These are phyloP conservation scores for Magnusiomyces tetraspermus DNA, from an alignment of 1,139 yeast genomes.

Conservation along the genomic window DNA sequence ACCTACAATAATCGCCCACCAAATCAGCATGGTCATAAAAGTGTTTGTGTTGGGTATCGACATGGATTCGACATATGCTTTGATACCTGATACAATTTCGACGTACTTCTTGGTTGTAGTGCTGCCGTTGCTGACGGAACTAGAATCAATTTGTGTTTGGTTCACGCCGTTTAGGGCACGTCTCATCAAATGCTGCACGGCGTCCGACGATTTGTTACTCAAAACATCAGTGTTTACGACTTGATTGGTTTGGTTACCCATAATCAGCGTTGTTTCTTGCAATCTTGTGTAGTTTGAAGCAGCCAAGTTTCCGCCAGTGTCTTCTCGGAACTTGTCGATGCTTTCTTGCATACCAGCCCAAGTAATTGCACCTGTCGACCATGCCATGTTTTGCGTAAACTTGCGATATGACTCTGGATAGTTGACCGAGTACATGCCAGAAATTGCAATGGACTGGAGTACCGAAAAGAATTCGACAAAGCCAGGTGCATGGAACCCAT, in stretches of 20 bases:
- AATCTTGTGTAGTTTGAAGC: slow-evolving; percentile 18
- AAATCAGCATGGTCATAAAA: slow-evolving; percentile 28
- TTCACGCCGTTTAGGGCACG: slow-evolving; percentile 1
- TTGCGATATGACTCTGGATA: slow-evolving; percentile 29
- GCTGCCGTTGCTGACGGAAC: not conserved
- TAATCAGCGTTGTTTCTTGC: slow-evolving; percentile 21
- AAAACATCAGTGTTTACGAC: slow-evolving; percentile 5
- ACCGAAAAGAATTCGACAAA: slow-evolving; percentile 21
- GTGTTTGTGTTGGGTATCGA: slow-evolving; percentile 29
- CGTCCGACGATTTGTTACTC: not conserved
- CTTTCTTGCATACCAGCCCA: slow-evolving; percentile 28
- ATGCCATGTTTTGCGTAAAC: slow-evolving; percentile 30
- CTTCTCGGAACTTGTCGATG: slow-evolving; percentile 25
- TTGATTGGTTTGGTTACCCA: slow-evolving; percentile 16
- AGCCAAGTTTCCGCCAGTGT: slow-evolving; percentile 29
- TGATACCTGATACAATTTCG: slow-evolving; percentile 26
- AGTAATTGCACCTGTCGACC: slow-evolving; percentile 29
- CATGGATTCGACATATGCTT: slow-evolving; percentile 27
- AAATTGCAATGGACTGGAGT: slow-evolving; percentile 27
- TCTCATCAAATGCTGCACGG: not conserved
- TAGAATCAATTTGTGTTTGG: not conserved
- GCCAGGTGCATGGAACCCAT: slow-evolving; percentile 25
- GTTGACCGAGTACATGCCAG: slow-evolving; percentile 30
- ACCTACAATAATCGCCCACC: slow-evolving; percentile 28
- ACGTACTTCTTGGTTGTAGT: slow-evolving; percentile 14